Conservation (phyloP, 2,329 filamentous ascomycete genomes). For the Nectriaceae sp. region DNA sequence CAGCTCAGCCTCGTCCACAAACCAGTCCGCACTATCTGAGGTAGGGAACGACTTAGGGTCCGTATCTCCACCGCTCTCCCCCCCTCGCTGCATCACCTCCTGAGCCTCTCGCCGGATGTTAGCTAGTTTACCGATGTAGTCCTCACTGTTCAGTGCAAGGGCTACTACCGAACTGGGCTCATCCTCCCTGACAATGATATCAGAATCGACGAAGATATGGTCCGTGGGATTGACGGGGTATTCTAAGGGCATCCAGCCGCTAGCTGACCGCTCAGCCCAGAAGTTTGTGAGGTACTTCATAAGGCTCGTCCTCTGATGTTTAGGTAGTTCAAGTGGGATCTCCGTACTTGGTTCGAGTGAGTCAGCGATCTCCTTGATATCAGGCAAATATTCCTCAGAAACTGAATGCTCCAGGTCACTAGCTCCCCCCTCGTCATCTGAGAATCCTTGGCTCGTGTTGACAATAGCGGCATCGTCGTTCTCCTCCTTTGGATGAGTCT, state of each 20-base stretch:
- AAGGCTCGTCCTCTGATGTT: constrained; percentile 88
- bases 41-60: constrained; percentile 32
- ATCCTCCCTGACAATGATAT: constrained; percentile 96
- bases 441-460: constrained; percentile 55
- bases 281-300: constrained; percentile 97
- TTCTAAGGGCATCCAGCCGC: constrained; percentile 88
- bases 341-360: constrained; percentile 62
- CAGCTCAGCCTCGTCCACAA: constrained; percentile 68
- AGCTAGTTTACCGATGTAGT: constrained; percentile 80
- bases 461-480: constrained; percentile 30
- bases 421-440: constrained; percentile 65
- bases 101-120: constrained; percentile 60
- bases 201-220: constrained; percentile 94
- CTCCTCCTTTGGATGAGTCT: constrained; percentile 27
- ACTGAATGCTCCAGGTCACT: constrained; percentile 75
- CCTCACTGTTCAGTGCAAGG: constrained; percentile 82
- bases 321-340: constrained; percentile 75
- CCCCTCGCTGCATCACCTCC: constrained; percentile 41
- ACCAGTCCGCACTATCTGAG: constrained; percentile 41
- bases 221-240: constrained; percentile 88
- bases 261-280: constrained; percentile 96
- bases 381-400: constrained; percentile 67
- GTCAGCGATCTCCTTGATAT: constrained; percentile 63
- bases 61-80: constrained; percentile 31
- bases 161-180: constrained; percentile 96